Base-by-base conservation (phyloP, 2,329 filamentous ascomycete genomes). In the Cladophialophora psammophila region DNA sequence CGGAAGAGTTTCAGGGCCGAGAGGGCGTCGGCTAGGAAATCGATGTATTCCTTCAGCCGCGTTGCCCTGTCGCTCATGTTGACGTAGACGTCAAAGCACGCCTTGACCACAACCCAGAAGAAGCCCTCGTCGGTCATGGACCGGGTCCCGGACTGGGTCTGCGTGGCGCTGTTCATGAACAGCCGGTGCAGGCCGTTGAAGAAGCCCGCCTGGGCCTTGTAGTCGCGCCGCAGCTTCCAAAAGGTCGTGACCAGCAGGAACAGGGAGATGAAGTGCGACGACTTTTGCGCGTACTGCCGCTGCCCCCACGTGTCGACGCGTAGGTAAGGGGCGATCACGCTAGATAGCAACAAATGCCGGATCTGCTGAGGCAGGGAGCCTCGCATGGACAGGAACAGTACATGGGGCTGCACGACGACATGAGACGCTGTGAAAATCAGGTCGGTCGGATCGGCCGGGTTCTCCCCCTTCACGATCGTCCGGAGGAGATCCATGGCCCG, bases 31-130 rank as follows among this genome's bases (percentile, higher is more conserved):
- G 35, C 35, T n/a, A 55, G 53, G 31, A 55, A 35, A 35, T 55
- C 32, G 31, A 38, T 38, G 31, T 55, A 38, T 9, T 55, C n/a
- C 9, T 34, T 18, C 35, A 38, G n/a, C 35, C 8, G 10, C 53
- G 34, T 26, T 10, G 34, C 12, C 32, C 32, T 38, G 8, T 55
- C 53, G 18, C 15, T 35, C 53, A 12, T 18, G 18, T 36, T 55
- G 32, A 15, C 31, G 13, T 55, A 35, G 9, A 55, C 53, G 31
- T 55, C 53, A 38, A 55, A 55, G 32, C 53, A 34, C 15, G 53
- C 53, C 35, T 55, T 55, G 53, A 55, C 53, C 12, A 55, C 53
- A 5, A 55, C 32, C 53, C 53, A 55, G 13, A 55, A 55, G 53
- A 55, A 55, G 10, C 53, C 53, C 5, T 55, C 32, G 7, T 9